Base-by-base conservation (phyloP, 805 yeast species). In the Myxozyma lipomycoides region DNA sequence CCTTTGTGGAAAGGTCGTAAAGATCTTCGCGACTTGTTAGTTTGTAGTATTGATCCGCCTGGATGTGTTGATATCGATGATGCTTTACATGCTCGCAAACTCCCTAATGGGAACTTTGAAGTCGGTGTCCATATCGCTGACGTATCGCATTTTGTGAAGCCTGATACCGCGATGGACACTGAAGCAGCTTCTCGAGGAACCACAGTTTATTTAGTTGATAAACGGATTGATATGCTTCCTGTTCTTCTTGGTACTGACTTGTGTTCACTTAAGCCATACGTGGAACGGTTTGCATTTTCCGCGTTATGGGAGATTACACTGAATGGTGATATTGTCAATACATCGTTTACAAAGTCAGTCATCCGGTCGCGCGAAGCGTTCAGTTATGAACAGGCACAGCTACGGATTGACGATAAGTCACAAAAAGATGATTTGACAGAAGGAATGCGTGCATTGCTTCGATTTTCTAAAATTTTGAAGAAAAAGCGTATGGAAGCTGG, bases 71-170 rank as follows among this genome's bases (percentile, higher is more conserved):
- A 93, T 79, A 93, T 93, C 63, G 99, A 93, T 73, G 96, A 93
- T 73, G 98, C 99, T 1, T 73, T 93, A 43, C 99, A 93, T 65
- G 98, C 98, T 0, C 73, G 77, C 56, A 66, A 67, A 47, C 75
- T 93, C 44, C 89, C 95, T 1, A 93, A 93, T 67, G 98, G 98
- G 0, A 87, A 91, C 66, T 89, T 79, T 73, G 96, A 93, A 67
- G 95, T 93, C 49, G 99, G 99, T 64, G 99, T 93, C 26, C 99
- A 93, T 65, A 93, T 93, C 72, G 99, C 99, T 7, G 99, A 93
- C 70, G 99, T 93, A 26, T 87, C 98, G 1, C 95, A 93, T 70
- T 93, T 93, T 64, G 98, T 93, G 41, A 88, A 89, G 68, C 84
- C 98, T 0, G 84, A 83, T 56, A 88, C 96, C 2, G 83, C 98